Evolutionary conservation across 2,329 filamentous ascomycete species (phyloP), one percentile per base, ranked within the genome.

Genomic region (Nothopassalora personata): DNA sequence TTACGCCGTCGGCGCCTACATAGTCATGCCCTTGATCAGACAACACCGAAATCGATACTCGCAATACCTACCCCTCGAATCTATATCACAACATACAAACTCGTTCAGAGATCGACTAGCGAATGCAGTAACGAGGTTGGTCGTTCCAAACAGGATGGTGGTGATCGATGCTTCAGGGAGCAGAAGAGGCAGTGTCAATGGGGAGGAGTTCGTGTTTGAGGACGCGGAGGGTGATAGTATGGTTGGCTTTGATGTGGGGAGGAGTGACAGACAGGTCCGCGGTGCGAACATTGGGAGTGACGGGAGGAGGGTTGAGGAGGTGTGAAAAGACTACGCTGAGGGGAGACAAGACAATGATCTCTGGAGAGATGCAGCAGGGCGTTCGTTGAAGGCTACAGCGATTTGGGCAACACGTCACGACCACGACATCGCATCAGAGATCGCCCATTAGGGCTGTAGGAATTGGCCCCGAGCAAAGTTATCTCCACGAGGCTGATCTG

Each of bases 211-310:
- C 28, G 57, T 64, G 6, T 78, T 79, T 58, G 76, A 74, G 48
- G 76, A 76, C 34, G 76, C 75, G 58, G 76, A 79, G 64, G 75
- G 77, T 46, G 77, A 79, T 67, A 74, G 73, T 54, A 77, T 79
- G 76, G 72, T 79, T 4, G 77, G 77, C 13, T 79, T 79, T 56
- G 69, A 70, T 63, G 63, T 67, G 4, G 55, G 61, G 31, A 66
- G 75, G 52, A 63, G 75, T 54, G 74, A 74, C 65, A 71, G 73
- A 7, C 68, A 75, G 46, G 74, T 76, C 57, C 70, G 73, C 59
- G 61, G 74, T 19, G 62, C 73, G 51, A 56, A 64, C 54, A 61
- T 66, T 36, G 58, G 60, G 48, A 43, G 49, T 34, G 39, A 45
- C 34, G 54, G 56, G 45, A 57, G 54, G 51, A 57, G 31, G 27